These are phyloP conservation scores for Solanum rostratum DNA, from an alignment of 257 asterid genomes.

Conservation along the genomic window DNA sequence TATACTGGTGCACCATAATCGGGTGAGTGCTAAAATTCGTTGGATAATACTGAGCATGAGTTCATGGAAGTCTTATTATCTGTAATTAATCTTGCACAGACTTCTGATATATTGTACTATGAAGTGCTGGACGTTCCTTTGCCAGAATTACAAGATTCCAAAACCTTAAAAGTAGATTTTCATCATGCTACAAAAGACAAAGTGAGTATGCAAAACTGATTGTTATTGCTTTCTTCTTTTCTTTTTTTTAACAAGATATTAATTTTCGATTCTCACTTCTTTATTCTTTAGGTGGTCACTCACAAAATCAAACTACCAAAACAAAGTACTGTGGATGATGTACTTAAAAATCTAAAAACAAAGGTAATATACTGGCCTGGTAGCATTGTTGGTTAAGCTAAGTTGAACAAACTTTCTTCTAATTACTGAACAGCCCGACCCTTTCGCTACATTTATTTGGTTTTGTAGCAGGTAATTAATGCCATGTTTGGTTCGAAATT, in stretches of 20 bases:
- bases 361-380: constrained; percentile 32
- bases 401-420: background rate
- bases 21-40: constrained; percentile 30
- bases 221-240: background rate
- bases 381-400: background rate
- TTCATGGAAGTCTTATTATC: background rate
- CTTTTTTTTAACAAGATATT: background rate
- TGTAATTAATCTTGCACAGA: constrained; percentile 23
- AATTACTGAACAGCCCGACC: background rate
- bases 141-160: constrained; percentile 84
- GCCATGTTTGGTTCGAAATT: background rate
- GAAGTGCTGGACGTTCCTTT: constrained; percentile 97
- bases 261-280: background rate
- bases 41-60: background rate
- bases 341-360: constrained; percentile 73
- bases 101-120: constrained; percentile 81
- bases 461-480: background rate
- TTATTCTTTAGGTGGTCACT: constrained; percentile 49
- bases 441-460: background rate
- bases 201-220: constrained; percentile 24
- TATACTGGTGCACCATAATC: constrained; percentile 96
- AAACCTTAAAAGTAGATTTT: constrained; percentile 85
- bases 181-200: constrained; percentile 87
- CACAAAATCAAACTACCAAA: constrained; percentile 79
- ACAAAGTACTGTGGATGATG: constrained; percentile 92